Evolutionary conservation across 2,329 filamentous ascomycete species (phyloP).

Genomic region (Hymenoscyphus linearis): DNA sequence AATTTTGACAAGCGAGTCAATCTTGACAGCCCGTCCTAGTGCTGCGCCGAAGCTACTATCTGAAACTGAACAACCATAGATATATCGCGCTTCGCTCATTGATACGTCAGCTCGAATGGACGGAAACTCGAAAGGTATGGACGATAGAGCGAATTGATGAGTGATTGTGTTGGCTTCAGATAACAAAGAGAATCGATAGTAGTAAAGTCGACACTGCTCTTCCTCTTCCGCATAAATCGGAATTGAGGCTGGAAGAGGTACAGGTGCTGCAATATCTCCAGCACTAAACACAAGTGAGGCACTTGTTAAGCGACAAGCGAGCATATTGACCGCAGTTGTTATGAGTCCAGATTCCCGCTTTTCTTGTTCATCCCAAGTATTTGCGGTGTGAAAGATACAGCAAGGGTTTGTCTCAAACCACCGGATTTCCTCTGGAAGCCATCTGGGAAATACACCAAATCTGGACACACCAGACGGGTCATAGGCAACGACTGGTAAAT

Average conservation of each 20-base stretch:
- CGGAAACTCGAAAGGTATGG: constrained; percentile 65
- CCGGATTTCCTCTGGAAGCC: constrained; percentile 48
- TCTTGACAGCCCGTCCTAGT: constrained; percentile 60
- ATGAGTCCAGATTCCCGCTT: constrained; percentile 13
- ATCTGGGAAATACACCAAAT: constrained; percentile 63
- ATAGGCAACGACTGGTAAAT: constrained; percentile 53
- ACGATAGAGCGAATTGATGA: constrained; percentile 59
- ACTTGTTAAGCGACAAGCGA: constrained; percentile 63
- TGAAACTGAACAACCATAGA: constrained; percentile 63
- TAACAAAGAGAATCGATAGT: constrained; percentile 54
- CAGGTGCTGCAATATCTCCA: constrained; percentile 55
- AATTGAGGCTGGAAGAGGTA: constrained; percentile 28
- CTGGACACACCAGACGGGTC: constrained; percentile 52
- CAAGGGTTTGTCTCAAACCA: constrained; percentile 67
- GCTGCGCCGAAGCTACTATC: constrained; percentile 52
- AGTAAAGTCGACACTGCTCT: constrained; percentile 65
- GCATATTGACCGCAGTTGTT: constrained; percentile 50
- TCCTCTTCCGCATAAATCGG: constrained; percentile 40
- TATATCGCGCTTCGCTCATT: constrained; percentile 54
- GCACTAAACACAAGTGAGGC: constrained; percentile 59
- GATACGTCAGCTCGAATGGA: constrained; percentile 48
- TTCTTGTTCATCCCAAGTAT: constrained; percentile 56
- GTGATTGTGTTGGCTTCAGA: constrained; percentile 38
- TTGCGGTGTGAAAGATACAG: constrained; percentile 68
- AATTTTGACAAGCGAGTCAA: constrained; percentile 60